A percentile compares a stretch with the other conserved stretches of the same genome.
Evolutionary conservation across 257 asterid species (phyloP).

Genomic region (Capsicum chinense): DNA sequence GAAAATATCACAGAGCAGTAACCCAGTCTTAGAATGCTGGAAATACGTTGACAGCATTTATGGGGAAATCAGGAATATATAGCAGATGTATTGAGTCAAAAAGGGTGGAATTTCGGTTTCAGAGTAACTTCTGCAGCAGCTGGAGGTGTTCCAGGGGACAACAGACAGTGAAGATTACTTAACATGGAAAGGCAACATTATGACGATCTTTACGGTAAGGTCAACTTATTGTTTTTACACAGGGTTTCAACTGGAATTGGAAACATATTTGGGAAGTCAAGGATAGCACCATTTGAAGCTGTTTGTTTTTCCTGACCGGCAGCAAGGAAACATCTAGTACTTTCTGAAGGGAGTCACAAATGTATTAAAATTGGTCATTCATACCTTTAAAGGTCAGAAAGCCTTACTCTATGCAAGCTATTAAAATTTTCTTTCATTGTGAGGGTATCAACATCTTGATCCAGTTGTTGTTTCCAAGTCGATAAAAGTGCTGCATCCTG

Average conservation of each 20-base stretch:
- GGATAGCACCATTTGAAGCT: not conserved
- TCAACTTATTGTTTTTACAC: not conserved
- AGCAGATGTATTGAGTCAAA: not conserved
- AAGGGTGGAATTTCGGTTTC: not conserved
- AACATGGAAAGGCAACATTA: not conserved
- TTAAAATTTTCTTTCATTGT: slow-evolving; percentile 70
- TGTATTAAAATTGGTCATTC: slow-evolving; percentile 2
- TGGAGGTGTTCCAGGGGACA: slow-evolving; percentile 11
- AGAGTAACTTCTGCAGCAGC: slow-evolving; percentile 4
- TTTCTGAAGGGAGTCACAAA: not conserved
- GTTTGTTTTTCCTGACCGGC: not conserved
- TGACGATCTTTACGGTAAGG: not conserved
- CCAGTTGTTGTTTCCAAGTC: slow-evolving; percentile 28
- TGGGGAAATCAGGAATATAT: not conserved
- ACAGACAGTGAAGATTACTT: not conserved
- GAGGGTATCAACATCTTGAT: slow-evolving; percentile 74
- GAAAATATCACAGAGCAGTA: not conserved
- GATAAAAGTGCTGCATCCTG: too few relatives aligned
- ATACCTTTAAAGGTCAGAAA: slow-evolving; percentile 14
- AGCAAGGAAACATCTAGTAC: not conserved
- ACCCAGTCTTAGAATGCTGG: slow-evolving; percentile 12
- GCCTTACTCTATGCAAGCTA: slow-evolving; percentile 75
- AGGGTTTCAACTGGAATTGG: not conserved
- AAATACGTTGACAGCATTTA: not conserved
- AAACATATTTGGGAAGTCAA: not conserved